Percentiles rank a stretch among this genome's conserved stretches.
Conservation (phyloP, 768 basidiomycete species). For the Leccinum subgranulosum region DNA sequence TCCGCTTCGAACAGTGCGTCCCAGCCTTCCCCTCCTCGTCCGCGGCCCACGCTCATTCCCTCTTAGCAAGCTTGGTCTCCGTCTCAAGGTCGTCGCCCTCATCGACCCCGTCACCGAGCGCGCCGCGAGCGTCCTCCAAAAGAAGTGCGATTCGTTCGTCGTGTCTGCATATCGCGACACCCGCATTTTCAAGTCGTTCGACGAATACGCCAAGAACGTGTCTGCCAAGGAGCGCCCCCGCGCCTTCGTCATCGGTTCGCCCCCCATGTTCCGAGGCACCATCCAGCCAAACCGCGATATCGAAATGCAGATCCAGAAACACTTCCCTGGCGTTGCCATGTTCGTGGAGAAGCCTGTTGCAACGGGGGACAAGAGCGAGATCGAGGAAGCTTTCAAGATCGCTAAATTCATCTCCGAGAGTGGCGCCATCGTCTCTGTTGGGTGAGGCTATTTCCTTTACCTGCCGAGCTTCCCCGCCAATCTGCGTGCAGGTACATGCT, state of each 20-base stretch:
- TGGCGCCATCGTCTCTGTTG: constrained; percentile 82
- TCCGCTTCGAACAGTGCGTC: constrained; percentile 83
- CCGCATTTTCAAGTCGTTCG: constrained; percentile 76
- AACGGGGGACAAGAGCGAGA: constrained; percentile 69
- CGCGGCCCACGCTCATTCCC: constrained; percentile 7
- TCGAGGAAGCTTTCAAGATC: constrained; percentile 67
- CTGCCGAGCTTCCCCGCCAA: background rate
- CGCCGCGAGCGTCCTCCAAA: constrained; percentile 73
- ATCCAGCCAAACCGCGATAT: constrained; percentile 74
- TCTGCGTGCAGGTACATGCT: constrained; percentile 73
- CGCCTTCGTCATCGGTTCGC: constrained; percentile 85
- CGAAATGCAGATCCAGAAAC: constrained; percentile 81
- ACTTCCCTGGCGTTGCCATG: constrained; percentile 85
- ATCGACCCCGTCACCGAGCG: constrained; percentile 89
- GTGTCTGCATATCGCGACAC: constrained; percentile 91
- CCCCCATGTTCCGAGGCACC: constrained; percentile 91
- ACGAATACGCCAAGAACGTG: constrained; percentile 78
- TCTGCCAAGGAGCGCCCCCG: constrained; percentile 63
- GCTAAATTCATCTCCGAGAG: constrained; percentile 68
- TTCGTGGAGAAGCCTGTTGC: constrained; percentile 94
- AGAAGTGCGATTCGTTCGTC: constrained; percentile 93
- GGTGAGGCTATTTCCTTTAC: constrained; percentile 44
- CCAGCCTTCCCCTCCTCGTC: background rate
- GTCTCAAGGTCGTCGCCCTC: constrained; percentile 93
- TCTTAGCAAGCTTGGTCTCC: constrained; percentile 84